Percentiles rank a stretch among this genome's conserved stretches.
Conservation (phyloP, 371 early-diverging fungal genomes). For the Haplosporangium sp. region DNA sequence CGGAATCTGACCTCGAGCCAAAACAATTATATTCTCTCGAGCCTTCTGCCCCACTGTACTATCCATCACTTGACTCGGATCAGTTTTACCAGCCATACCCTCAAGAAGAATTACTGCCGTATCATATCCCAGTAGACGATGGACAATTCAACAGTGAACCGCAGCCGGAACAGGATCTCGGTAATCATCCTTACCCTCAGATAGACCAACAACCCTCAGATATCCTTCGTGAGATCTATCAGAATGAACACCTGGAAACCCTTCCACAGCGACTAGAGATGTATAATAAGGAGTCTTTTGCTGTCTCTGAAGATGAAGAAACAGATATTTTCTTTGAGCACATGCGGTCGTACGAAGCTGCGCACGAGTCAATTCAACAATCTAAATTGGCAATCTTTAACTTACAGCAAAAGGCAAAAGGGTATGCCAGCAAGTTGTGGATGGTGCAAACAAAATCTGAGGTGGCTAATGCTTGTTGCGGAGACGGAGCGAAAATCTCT, state of each 20-base stretch:
- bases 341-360: slow-evolving; percentile 28
- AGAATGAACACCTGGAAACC: slow-evolving; percentile 15
- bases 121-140: background rate
- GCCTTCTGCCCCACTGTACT: slow-evolving; percentile 18
- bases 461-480: slow-evolving; percentile 49
- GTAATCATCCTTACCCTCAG: background rate
- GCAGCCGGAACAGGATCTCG: slow-evolving; percentile 5
- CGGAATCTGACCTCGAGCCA: slow-evolving; percentile 16
- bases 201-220: background rate
- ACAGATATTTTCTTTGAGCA: slow-evolving; percentile 15
- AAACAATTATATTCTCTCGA: slow-evolving; percentile 6
- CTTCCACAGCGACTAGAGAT: slow-evolving; percentile 13
- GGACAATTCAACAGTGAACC: background rate
- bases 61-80: slow-evolving; percentile 5
- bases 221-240: slow-evolving; percentile 19
- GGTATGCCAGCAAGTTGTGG: slow-evolving; percentile 56
- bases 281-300: slow-evolving; percentile 3
- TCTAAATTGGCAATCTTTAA: slow-evolving; percentile 27
- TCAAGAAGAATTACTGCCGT: background rate
- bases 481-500: slow-evolving; percentile 51
- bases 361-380: slow-evolving; percentile 43
- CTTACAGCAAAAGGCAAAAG: slow-evolving; percentile 48
- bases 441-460: slow-evolving; percentile 45
- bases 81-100: slow-evolving; percentile 4
- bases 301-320: slow-evolving; percentile 5